Evolutionary conservation across 768 basidiomycete genomes (phyloP).

Genomic region (Xerocomus brunneocitrinus): DNA sequence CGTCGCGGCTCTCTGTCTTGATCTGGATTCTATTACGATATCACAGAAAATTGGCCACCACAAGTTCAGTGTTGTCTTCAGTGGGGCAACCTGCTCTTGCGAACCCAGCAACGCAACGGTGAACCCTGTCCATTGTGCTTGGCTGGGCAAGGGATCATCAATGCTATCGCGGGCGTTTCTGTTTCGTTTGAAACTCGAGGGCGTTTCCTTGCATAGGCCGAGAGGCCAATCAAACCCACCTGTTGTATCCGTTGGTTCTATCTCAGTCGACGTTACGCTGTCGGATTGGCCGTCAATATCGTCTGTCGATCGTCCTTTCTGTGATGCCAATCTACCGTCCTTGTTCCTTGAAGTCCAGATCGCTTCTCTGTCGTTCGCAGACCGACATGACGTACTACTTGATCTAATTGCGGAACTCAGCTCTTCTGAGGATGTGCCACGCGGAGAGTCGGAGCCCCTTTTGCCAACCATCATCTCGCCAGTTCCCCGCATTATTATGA

Average conservation of each 20-base stretch:
- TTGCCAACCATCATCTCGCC: slow-evolving; percentile 32
- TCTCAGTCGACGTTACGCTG: slow-evolving; percentile 33
- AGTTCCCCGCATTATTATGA: slow-evolving; percentile 48
- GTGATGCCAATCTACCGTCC: slow-evolving; percentile 57
- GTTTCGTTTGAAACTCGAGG: slow-evolving; percentile 40
- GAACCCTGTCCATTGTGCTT: slow-evolving; percentile 44
- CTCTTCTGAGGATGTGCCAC: slow-evolving; percentile 12
- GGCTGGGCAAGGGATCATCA: slow-evolving; percentile 48
- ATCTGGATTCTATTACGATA: slow-evolving; percentile 45
- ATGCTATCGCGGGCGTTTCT: slow-evolving; percentile 42
- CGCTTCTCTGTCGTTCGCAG: slow-evolving; percentile 46
- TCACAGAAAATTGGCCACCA: slow-evolving; percentile 33
- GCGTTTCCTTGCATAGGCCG: slow-evolving; percentile 43
- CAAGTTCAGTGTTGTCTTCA: slow-evolving; percentile 42
- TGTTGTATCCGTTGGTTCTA: slow-evolving; percentile 33
- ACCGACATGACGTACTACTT: slow-evolving; percentile 50
- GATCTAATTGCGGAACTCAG: slow-evolving; percentile 28
- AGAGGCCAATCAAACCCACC: slow-evolving; percentile 24
- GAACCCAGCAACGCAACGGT: slow-evolving; percentile 45
- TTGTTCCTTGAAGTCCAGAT: slow-evolving; percentile 44
- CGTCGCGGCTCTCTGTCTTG: slow-evolving; percentile 40
- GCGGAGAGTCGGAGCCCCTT: slow-evolving; percentile 7
- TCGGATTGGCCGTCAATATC: slow-evolving; percentile 63
- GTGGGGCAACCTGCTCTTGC: slow-evolving; percentile 37
- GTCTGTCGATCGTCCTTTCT: slow-evolving; percentile 19